Base-by-base conservation (phyloP, 106 monocot species). In the Vanilla planifolia region DNA sequence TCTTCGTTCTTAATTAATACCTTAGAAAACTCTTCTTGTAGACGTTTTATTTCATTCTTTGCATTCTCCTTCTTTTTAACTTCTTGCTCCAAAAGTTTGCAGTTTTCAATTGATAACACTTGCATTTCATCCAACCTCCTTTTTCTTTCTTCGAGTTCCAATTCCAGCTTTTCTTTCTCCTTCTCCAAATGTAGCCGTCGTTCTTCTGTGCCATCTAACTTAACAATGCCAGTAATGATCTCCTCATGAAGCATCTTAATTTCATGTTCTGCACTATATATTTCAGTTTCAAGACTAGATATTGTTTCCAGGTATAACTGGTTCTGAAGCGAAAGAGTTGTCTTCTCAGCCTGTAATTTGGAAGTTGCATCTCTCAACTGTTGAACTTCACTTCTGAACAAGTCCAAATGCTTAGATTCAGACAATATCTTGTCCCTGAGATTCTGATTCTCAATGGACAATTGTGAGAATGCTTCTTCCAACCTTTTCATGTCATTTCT, bases 231-330 rank as follows among this genome's bases (percentile, higher is more conserved):
- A 22, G 15, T 48, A 25, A 76, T 47, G 67, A 90, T 67, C 43
- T 91, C 77, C 50, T 74, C 67, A 61, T 88, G 88, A 26, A 81
- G 68, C 42, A 72, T 82, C 43, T 56, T 75, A 28, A 82, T 67
- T 15, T 85, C 75, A 47, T 73, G 73, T 55, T 69, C 52, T 9
- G 60, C 67, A 24, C 4, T 26, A 17, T 69, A 72, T 30, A 86
- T 73, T 55, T 89, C 79, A 63, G 67, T 51, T 63, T 87, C 88
- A 59, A 87, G 66, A 23, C 45, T 66, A 26, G 60, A 45, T 55
- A 98, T 66, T 37, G 63, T 79, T 59, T 72, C 81, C 51, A 53
- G 32, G 17, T 58, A 79, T 33, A 75, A 33, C 63, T 81, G 67
- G 56, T 59, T 81, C 55, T 76, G 67, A 48, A 66, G 51, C 60